phyloP scores from a whole-genome alignment of 176 grass and related monocot genomes.

The Musa schizocarpa region DNA sequence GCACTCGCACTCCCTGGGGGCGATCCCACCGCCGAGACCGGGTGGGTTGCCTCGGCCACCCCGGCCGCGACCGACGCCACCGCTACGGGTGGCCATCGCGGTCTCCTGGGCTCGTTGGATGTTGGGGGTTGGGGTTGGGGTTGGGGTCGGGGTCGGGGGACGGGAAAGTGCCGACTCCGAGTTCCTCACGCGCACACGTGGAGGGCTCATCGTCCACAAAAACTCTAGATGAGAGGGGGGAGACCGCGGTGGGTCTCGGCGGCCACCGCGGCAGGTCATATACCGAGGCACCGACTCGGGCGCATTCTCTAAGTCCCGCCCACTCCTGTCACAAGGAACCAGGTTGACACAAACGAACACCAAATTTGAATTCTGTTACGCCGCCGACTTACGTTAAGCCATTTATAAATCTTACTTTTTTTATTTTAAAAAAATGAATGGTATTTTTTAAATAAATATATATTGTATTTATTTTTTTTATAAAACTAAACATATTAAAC shows the following conservation, averaged over 20 bases:
- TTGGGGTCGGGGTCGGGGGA: neutral
- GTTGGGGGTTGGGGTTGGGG: neutral
- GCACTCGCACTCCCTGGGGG: constrained; percentile 22
- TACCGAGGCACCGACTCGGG: too few species aligned
- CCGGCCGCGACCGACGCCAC: neutral
- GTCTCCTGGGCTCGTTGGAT: neutral
- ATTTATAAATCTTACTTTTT: too few species aligned
- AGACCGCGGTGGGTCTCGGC: neutral
- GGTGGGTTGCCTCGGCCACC: neutral
- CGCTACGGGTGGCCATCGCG: neutral
- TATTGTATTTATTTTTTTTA: too few species aligned
- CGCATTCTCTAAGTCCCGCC: too few species aligned
- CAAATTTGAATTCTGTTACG: too few species aligned
- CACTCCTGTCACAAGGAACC: too few species aligned
- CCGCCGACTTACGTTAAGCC: too few species aligned
- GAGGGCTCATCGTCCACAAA: neutral
- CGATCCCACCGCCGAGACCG: neutral
- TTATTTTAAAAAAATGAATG: too few species aligned
- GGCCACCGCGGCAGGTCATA: too few species aligned
- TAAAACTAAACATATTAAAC: too few species aligned
- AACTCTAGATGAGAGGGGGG: neutral
- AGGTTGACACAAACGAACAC: too few species aligned
- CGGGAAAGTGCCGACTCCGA: neutral
- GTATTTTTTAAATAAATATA: too few species aligned
- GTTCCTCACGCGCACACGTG: neutral